Evolutionary conservation across 345 rosid species (phyloP).

Genomic region (Lepidium africanum): DNA sequence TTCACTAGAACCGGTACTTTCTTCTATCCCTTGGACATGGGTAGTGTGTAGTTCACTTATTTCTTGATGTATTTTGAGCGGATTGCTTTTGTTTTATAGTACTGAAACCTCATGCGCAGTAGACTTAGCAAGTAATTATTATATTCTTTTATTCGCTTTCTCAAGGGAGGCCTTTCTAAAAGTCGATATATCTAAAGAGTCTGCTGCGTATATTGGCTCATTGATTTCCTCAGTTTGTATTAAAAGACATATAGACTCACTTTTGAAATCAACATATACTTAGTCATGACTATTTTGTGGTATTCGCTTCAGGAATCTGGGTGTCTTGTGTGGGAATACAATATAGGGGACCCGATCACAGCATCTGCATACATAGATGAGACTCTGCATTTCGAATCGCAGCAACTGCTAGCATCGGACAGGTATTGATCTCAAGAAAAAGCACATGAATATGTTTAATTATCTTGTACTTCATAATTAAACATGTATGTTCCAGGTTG

Average conservation of each 20-base stretch:
- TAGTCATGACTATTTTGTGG: slow-evolving; percentile 6
- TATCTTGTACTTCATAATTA: neutral
- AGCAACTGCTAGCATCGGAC: slow-evolving; percentile 34
- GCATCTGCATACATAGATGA: slow-evolving; percentile 89
- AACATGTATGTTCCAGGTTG: slow-evolving; percentile 43
- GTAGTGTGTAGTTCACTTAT: neutral
- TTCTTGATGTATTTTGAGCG: neutral
- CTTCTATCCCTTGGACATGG: neutral
- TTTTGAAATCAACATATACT: neutral
- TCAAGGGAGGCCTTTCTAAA: neutral
- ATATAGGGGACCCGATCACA: slow-evolving; percentile 67
- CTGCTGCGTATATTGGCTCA: neutral
- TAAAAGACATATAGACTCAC: neutral
- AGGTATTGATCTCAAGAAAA: slow-evolving; percentile 36
- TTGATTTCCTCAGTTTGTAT: neutral
- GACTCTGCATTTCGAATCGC: slow-evolving; percentile 46
- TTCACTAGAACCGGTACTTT: slow-evolving; percentile 58
- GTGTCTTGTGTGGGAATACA: slow-evolving; percentile 53
- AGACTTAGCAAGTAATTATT: neutral
- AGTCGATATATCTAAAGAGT: neutral
- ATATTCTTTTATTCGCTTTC: neutral
- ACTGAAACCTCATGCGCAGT: neutral
- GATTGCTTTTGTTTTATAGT: neutral
- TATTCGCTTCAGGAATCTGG: slow-evolving; percentile 57
- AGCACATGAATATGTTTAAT: neutral